Evolutionary conservation across 2,329 filamentous ascomycete species (phyloP), one percentile per base, ranked within the genome.

Genomic region (Gnomoniopsis sp.): DNA sequence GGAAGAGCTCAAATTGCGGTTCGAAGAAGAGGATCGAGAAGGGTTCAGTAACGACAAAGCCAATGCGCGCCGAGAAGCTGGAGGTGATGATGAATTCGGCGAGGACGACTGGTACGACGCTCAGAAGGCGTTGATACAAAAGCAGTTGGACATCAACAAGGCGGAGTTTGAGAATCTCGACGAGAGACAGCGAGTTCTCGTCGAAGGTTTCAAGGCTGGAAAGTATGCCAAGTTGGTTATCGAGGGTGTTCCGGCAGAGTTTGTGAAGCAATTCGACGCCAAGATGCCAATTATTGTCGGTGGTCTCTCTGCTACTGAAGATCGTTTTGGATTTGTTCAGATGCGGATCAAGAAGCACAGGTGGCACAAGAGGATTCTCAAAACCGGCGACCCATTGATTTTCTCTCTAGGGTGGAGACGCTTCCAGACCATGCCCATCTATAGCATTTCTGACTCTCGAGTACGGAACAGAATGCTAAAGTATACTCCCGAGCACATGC

Each of bases 361-460:
- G 65, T 99, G 96, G 96, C 95, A 99, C 78, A 97, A 97, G 84
- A 96, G 95, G 79, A 98, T 98, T 66, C 81, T 99, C 65, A 99
- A 99, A 79, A 98, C 92, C 36, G 96, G 96, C 71, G 95, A 99
- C 70, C 96, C 95, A 17, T 82, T 99, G 53, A 96, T 99, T 71
- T 95, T 99, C 79, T 97, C 93, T 2, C 82, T 99, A 47, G 95
- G 95, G 46, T 99, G 95, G 95, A 84, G 95, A 53, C 85, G 95
- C 61, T 99, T 99, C 79, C 95, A 98, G 75, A 88, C 89, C 6
- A 79, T 95, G 65, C 93, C 93, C 19, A 87, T 97, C 60, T 99
- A 97, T 83, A 95, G 89, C 76, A 96, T 95, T 58, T 95, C 91
- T 23, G 95, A 98, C 74, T 96, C 90, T 62, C 86, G 95, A 66